A percentile compares a stretch with the other conserved stretches of the same genome.
phyloP scores from a whole-genome alignment of 2,329 filamentous ascomycete species.

The Trichophyton schoenleinii region DNA sequence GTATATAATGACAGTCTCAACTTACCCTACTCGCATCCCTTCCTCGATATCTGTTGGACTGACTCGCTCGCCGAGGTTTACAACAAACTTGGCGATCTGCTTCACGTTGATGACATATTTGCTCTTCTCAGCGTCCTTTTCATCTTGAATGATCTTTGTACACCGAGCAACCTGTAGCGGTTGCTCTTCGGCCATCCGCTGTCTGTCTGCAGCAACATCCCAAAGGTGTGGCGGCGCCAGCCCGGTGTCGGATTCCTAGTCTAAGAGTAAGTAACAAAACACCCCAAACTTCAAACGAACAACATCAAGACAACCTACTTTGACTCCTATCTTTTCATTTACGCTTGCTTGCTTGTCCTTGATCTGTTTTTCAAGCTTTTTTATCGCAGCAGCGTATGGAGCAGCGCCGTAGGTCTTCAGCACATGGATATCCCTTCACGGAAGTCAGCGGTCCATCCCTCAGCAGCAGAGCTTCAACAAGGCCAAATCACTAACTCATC shows the following conservation, averaged over 20 bases:
- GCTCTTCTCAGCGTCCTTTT: slow-evolving; percentile 92
- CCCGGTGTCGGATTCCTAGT: slow-evolving; percentile 90
- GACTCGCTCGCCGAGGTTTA: slow-evolving; percentile 91
- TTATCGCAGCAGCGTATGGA: slow-evolving; percentile 82
- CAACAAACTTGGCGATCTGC: slow-evolving; percentile 98
- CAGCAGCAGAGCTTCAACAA: background rate
- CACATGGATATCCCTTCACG: slow-evolving; percentile 84
- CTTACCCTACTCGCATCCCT: slow-evolving; percentile 86
- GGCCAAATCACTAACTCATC: slow-evolving; percentile 61
- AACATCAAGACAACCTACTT: slow-evolving; percentile 20
- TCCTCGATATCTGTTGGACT: slow-evolving; percentile 98
- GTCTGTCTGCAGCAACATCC: slow-evolving; percentile 94
- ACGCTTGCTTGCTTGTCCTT: slow-evolving; percentile 98
- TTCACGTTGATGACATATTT: slow-evolving; percentile 99
- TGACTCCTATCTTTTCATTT: slow-evolving; percentile 85
- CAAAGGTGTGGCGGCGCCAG: slow-evolving; percentile 96
- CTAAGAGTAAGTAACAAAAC: slow-evolving; percentile 9
- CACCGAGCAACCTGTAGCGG: slow-evolving; percentile 93
- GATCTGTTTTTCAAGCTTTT: slow-evolving; percentile 98
- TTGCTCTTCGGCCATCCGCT: slow-evolving; percentile 97
- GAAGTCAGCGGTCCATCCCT: slow-evolving; percentile 19
- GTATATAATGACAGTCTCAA: background rate
- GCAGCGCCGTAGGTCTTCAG: slow-evolving; percentile 97
- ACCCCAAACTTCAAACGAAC: background rate
- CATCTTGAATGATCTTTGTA: slow-evolving; percentile 97